phyloP scores from a whole-genome alignment of 768 basidiomycete species.

The Russula griseocarnosa region DNA sequence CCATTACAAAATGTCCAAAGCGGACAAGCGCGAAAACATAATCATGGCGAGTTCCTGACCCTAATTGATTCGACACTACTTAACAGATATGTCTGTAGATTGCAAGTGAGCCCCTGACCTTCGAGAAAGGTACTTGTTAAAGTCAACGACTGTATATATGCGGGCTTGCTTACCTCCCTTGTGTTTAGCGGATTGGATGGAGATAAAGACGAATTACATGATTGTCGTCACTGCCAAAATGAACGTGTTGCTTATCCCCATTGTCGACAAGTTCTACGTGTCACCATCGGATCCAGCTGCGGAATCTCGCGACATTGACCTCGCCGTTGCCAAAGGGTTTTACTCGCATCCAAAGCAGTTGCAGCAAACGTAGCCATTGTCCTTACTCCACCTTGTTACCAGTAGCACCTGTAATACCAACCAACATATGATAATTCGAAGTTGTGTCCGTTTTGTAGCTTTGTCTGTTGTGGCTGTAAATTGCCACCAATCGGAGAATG shows the following conservation, averaged over 20 bases:
- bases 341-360: slow-evolving; percentile 46
- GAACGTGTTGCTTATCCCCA: slow-evolving; percentile 92
- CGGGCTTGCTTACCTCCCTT: slow-evolving; percentile 7
- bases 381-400: not conserved
- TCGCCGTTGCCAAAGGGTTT: slow-evolving; percentile 82
- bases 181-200: slow-evolving; percentile 90
- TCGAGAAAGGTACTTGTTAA: slow-evolving; percentile 70
- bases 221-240: slow-evolving; percentile 93
- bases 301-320: slow-evolving; percentile 66
- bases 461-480: not conserved
- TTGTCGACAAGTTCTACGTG: slow-evolving; percentile 91
- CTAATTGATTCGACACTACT: slow-evolving; percentile 16
- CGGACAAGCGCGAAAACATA: slow-evolving; percentile 93
- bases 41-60: slow-evolving; percentile 59
- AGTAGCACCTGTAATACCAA: not conserved
- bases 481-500: not conserved
- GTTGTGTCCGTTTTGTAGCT: not conserved
- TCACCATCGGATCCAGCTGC: slow-evolving; percentile 76
- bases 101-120: slow-evolving; percentile 92
- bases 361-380: slow-evolving; percentile 12
- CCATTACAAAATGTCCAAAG: slow-evolving; percentile 92
- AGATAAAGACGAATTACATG: slow-evolving; percentile 95
- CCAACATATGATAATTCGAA: not conserved
- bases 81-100: slow-evolving; percentile 42
- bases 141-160: not conserved